phyloP scores from a whole-genome alignment of 345 rosid genomes.

The Arabidopsis arenosa region DNA sequence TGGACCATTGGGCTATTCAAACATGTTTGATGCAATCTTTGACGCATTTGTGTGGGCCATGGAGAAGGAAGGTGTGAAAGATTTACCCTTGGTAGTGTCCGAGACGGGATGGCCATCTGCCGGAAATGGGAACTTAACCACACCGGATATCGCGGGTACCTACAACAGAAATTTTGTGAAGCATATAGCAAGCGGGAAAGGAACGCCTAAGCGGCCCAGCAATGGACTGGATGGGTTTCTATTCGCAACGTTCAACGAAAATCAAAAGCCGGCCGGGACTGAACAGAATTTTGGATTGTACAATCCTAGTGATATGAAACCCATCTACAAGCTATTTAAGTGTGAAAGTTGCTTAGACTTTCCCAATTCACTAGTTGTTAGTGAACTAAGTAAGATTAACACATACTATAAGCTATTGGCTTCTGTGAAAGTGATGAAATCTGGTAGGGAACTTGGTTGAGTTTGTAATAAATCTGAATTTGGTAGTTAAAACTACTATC shows the following conservation, averaged over 20 bases:
- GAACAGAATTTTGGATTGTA: background rate
- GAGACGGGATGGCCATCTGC: background rate
- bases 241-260: constrained; percentile 1
- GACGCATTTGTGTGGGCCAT: background rate
- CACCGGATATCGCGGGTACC: background rate
- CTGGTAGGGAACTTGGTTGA: background rate
- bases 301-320: background rate
- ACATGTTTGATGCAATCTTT: constrained; percentile 9
- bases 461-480: background rate
- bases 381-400: background rate
- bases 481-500: background rate
- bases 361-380: background rate
- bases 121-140: constrained; percentile 5
- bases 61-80: background rate
- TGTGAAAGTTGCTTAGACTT: background rate
- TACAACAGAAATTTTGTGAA: background rate
- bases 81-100: background rate
- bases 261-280: constrained; percentile 5
- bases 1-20: constrained; percentile 4
- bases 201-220: background rate
- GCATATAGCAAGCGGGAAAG: background rate
- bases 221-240: background rate
- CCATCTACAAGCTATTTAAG: background rate
- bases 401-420: background rate
- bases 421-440: background rate